These are phyloP conservation scores for Xerocomus minutiporus DNA, from an alignment of 1,284 basidiomycete species.

Conservation along the genomic window DNA sequence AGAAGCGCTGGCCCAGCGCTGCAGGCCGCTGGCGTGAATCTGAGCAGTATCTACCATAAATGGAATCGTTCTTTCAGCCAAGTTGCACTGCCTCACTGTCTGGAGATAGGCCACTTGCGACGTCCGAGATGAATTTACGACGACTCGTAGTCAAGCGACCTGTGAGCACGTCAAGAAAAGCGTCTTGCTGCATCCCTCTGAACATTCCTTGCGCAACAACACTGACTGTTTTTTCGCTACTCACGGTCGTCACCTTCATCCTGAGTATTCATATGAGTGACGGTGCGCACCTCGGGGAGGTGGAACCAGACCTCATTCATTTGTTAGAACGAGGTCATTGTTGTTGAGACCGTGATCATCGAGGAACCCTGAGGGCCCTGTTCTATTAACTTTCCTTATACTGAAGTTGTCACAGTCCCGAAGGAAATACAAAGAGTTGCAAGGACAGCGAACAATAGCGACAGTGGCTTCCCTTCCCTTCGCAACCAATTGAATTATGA, in stretches of 20 bases:
- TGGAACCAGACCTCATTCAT: neutral
- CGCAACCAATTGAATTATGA: neutral
- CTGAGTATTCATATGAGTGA: neutral
- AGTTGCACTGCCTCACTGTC: neutral
- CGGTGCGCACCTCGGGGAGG: neutral
- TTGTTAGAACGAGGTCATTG: neutral
- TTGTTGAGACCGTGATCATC: neutral
- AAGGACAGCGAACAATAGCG: conserved; percentile 1
- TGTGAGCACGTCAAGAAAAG: no score
- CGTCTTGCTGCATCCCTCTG: neutral
- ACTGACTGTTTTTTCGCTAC: neutral
- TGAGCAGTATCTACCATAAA: neutral
- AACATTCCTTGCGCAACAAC: neutral
- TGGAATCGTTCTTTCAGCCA: no score
- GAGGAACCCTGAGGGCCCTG: neutral
- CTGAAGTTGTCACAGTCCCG: neutral
- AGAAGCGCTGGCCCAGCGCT: neutral
- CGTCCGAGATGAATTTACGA: neutral
- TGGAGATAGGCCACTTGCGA: neutral
- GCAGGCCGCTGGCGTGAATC: neutral
- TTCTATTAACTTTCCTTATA: neutral
- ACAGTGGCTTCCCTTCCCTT: neutral
- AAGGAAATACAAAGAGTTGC: conserved; percentile 16
- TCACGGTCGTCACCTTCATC: neutral
- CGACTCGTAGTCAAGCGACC: no score